Evolutionary conservation across 2,329 filamentous ascomycete species (phyloP).

Genomic region (Fusarium drepaniforme): DNA sequence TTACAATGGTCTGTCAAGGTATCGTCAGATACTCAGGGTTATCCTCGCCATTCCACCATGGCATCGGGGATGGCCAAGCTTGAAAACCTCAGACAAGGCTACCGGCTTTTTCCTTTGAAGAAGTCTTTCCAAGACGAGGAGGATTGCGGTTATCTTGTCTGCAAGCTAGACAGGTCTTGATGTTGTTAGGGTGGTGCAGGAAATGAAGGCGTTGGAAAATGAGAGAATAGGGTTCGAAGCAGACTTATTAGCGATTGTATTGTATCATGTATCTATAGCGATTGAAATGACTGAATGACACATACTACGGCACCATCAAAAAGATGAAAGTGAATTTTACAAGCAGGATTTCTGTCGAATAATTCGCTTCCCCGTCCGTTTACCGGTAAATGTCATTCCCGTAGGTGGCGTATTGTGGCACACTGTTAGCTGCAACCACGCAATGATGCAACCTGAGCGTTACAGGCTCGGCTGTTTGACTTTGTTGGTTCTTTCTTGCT

Average conservation of each 20-base stretch:
- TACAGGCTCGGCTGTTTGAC: neutral
- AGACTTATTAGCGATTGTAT: neutral
- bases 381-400: neutral
- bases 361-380: neutral
- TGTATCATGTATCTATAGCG: neutral
- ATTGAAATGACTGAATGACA: neutral
- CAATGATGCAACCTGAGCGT: neutral
- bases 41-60: neutral
- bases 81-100: conserved; percentile 6
- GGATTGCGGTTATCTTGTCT: conserved; percentile 1
- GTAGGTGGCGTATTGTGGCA: neutral
- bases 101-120: conserved; percentile 1
- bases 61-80: conserved; percentile 6
- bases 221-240: neutral
- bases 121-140: fast-evolving
- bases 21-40: neutral
- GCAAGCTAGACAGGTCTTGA: neutral
- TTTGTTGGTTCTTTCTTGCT: neutral
- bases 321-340: neutral
- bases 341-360: neutral
- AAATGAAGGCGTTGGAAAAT: neutral
- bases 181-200: too few relatives aligned
- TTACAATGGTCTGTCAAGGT: conserved; percentile 1
- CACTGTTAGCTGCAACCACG: neutral
- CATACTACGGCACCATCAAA: neutral